Conservation (phyloP, 495 filamentous ascomycete species). For the Trichoderma gamsii region DNA sequence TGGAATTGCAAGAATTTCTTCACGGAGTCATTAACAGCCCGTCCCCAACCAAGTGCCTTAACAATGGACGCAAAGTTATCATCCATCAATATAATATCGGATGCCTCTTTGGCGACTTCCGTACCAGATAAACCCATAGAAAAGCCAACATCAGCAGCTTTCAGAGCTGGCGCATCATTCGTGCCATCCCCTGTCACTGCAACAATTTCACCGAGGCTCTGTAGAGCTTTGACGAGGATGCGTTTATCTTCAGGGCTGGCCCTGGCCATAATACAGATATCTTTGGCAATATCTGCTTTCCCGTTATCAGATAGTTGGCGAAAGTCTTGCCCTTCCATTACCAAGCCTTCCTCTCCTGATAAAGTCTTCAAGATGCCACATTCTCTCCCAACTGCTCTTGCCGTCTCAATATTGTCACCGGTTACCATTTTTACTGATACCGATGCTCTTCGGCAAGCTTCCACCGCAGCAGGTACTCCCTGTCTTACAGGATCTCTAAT, state of each 20-base stretch:
- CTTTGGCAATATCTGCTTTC: slow-evolving; percentile 65
- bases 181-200: slow-evolving; percentile 92
- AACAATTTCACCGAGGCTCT: slow-evolving; percentile 82
- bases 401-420: slow-evolving; percentile 78
- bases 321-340: slow-evolving; percentile 80
- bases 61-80: slow-evolving; percentile 91
- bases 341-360: slow-evolving; percentile 56
- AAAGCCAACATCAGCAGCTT: slow-evolving; percentile 83
- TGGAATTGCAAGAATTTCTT: slow-evolving; percentile 91
- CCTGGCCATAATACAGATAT: slow-evolving; percentile 74
- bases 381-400: slow-evolving; percentile 76
- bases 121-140: slow-evolving; percentile 89
- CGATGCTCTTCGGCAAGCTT: slow-evolving; percentile 66
- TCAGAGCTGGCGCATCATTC: slow-evolving; percentile 83
- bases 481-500: slow-evolving; percentile 69
- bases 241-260: slow-evolving; percentile 83
- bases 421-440: slow-evolving; percentile 89
- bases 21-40: slow-evolving; percentile 82
- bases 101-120: slow-evolving; percentile 87
- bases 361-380: slow-evolving; percentile 66
- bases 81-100: slow-evolving; percentile 90
- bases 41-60: slow-evolving; percentile 81
- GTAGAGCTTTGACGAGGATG: slow-evolving; percentile 69
- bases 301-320: slow-evolving; percentile 57
- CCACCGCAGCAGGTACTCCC: slow-evolving; percentile 71